phyloP scores from a whole-genome alignment of 2,329 filamentous ascomycete genomes.

The Sphaerulina vaccinii region DNA sequence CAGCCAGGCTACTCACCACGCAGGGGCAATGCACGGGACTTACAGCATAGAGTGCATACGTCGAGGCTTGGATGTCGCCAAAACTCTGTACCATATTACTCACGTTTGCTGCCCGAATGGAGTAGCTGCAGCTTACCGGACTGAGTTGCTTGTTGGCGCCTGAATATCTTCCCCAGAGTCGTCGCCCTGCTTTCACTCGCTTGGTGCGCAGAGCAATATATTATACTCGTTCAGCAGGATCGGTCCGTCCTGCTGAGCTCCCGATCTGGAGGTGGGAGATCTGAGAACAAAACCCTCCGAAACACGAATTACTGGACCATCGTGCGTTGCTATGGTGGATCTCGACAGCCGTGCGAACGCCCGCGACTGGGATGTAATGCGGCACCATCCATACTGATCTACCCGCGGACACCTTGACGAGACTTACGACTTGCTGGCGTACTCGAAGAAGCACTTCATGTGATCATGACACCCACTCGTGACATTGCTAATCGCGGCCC shows the following conservation, averaged over 20 bases:
- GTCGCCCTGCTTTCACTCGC: conserved; percentile 18
- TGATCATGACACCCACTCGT: conserved; percentile 10
- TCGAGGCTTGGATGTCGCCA: background rate
- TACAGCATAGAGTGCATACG: conserved; percentile 1
- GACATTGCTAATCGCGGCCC: conserved; percentile 12
- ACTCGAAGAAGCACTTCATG: conserved; percentile 6
- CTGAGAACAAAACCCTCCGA: conserved; percentile 22
- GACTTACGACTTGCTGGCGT: conserved; percentile 6
- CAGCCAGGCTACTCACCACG: background rate
- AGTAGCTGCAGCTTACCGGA: conserved; percentile 23
- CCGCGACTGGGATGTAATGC: conserved; percentile 16
- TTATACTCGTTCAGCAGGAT: conserved; percentile 17
- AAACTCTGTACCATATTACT: background rate
- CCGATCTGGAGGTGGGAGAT: conserved; percentile 24
- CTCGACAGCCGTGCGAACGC: conserved; percentile 19
- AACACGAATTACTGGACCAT: conserved; percentile 11
- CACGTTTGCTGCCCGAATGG: conserved; percentile 11
- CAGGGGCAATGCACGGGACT: background rate
- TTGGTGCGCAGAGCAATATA: conserved; percentile 13
- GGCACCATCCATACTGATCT: conserved; percentile 17
- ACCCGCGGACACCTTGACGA: conserved; percentile 3
- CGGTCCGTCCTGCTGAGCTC: conserved; percentile 20
- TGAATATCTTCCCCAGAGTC: conserved; percentile 12
- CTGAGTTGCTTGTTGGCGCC: conserved; percentile 8
- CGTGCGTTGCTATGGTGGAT: conserved; percentile 16